These are phyloP conservation scores for Coniochaeta sp. DNA, from an alignment of 2,329 filamentous ascomycete species.

Conservation along the genomic window DNA sequence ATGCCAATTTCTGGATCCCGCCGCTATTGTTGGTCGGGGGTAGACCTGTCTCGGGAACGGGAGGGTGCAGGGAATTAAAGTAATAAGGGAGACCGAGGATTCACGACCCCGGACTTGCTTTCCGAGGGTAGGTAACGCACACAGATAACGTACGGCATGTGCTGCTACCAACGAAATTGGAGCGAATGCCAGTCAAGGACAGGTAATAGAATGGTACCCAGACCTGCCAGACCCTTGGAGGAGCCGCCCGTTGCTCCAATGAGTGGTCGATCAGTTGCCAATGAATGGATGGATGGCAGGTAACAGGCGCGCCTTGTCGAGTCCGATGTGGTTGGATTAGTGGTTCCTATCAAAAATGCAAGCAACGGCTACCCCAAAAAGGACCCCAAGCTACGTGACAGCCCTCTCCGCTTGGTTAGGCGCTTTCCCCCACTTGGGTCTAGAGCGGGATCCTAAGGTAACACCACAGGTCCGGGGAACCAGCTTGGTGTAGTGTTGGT, in stretches of 20 bases:
- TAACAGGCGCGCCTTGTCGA: neutral
- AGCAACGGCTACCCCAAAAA: neutral
- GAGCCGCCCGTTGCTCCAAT: neutral
- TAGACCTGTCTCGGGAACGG: neutral
- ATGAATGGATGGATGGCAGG: neutral
- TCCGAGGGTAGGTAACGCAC: neutral
- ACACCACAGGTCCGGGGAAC: conserved; percentile 1
- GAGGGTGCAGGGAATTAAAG: conserved; percentile 3
- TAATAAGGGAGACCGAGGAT: neutral
- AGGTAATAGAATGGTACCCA: neutral
- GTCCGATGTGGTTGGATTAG: neutral
- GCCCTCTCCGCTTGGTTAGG: neutral
- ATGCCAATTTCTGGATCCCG: conserved; percentile 1
- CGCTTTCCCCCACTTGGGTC: neutral
- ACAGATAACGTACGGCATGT: conserved; percentile 1
- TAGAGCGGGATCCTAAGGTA: conserved; percentile 2
- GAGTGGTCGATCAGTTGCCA: neutral
- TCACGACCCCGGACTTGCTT: neutral
- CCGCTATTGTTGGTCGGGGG: conserved; percentile 1
- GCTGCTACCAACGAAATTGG: neutral
- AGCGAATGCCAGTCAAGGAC: neutral
- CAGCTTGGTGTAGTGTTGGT: neutral
- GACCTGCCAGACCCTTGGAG: neutral
- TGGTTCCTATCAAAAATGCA: neutral
- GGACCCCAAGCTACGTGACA: neutral